These are phyloP conservation scores for Spergularia azorica DNA, from an alignment of 179 eudicot genomes.

Conservation along the genomic window DNA sequence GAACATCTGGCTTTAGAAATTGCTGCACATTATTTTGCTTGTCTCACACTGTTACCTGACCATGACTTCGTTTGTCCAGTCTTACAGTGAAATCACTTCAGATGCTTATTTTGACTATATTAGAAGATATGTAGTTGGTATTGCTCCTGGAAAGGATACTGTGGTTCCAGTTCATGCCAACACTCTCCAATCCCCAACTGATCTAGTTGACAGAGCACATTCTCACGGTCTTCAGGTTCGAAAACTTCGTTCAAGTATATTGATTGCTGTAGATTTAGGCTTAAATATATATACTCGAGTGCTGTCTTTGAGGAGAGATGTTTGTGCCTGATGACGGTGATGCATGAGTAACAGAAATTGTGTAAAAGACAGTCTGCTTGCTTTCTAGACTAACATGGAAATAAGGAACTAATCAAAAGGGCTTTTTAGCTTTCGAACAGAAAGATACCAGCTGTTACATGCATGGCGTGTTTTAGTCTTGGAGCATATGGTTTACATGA, in stretches of 20 bases:
- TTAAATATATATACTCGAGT: too few species aligned
- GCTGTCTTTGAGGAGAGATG: too few species aligned
- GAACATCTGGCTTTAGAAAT: too few species aligned
- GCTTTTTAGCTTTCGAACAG: too few species aligned
- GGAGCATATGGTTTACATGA: too few species aligned
- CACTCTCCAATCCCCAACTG: constrained; percentile 65
- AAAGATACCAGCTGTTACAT: too few species aligned
- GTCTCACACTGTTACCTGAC: constrained; percentile 6
- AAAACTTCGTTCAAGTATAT: constrained; percentile 15
- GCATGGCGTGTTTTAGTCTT: too few species aligned
- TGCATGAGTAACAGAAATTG: too few species aligned
- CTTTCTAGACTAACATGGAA: too few species aligned
- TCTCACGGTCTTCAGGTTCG: constrained; percentile 69
- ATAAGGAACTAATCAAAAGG: too few species aligned
- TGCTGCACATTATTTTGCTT: not conserved
- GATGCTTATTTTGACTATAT: constrained; percentile 74
- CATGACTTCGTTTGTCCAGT: constrained; percentile 36
- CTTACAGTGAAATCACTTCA: constrained; percentile 85
- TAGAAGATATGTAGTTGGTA: constrained; percentile 73
- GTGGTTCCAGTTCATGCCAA: constrained; percentile 61
- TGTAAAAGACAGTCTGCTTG: not conserved
- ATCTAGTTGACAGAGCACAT: constrained; percentile 93
- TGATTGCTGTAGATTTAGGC: not conserved
- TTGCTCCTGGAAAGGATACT: constrained; percentile 97
- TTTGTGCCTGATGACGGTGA: too few species aligned